Evolutionary conservation across 768 basidiomycete species (phyloP).

Genomic region (Phlebiopsis gigantea): DNA sequence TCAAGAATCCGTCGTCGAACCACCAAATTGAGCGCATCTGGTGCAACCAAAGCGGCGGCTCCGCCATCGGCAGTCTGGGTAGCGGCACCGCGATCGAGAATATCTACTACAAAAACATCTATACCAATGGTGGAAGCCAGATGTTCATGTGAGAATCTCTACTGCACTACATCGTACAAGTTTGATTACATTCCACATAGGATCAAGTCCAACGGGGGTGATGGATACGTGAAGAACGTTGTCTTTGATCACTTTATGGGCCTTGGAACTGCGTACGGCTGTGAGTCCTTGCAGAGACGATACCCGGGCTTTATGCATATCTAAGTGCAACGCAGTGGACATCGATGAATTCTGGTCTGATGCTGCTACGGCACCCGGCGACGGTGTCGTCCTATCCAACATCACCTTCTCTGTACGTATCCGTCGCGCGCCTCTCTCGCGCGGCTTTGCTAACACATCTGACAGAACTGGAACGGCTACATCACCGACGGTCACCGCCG

Average conservation of each 20-base stretch:
- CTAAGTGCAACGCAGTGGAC: constrained; percentile 7
- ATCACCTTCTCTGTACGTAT: constrained; percentile 24
- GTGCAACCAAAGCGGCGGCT: constrained; percentile 29
- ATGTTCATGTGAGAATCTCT: constrained; percentile 20
- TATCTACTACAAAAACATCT: constrained; percentile 24
- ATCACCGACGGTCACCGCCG: constrained; percentile 23
- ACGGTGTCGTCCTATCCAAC: constrained; percentile 23
- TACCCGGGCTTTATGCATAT: background rate
- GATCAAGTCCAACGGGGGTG: constrained; percentile 23
- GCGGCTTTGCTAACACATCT: background rate
- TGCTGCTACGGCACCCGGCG: constrained; percentile 17
- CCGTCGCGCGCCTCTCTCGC: too few relatives aligned
- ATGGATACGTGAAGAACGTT: constrained; percentile 24
- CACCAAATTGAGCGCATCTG: constrained; percentile 27
- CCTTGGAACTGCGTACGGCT: constrained; percentile 24
- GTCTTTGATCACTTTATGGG: constrained; percentile 25
- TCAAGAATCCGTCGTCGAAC: constrained; percentile 25
- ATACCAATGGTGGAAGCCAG: constrained; percentile 27
- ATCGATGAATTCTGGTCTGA: constrained; percentile 26
- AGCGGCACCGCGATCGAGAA: constrained; percentile 24
- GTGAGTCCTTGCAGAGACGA: background rate
- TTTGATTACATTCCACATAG: background rate
- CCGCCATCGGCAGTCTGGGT: constrained; percentile 24
- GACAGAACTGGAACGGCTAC: constrained; percentile 25
- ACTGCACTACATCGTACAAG: background rate